These are phyloP conservation scores for Picea glauca DNA, from an alignment of 75 land plant genomes.

Conservation along the genomic window DNA sequence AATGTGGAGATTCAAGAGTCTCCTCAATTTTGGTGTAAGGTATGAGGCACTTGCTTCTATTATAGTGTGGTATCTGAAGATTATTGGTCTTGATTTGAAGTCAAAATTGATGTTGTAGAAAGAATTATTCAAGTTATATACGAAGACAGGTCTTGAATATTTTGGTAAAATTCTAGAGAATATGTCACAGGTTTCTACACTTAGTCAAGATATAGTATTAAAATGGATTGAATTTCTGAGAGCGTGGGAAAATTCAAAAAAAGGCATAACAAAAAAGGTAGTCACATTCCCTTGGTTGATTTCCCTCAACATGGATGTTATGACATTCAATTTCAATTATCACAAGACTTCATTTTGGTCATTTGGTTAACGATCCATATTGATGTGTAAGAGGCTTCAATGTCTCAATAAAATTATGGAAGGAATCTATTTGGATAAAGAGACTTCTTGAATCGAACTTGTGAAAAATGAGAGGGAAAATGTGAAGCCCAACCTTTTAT, in stretches of 20 bases:
- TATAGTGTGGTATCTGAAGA: slow-evolving; percentile 69
- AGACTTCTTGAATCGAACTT: background rate
- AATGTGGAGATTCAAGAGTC: too few relatives aligned
- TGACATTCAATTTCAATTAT: slow-evolving; percentile 62
- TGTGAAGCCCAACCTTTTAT: background rate
- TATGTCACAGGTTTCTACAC: slow-evolving; percentile 68
- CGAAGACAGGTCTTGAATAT: slow-evolving; percentile 34
- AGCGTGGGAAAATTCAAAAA: slow-evolving; percentile 38
- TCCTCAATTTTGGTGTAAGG: too few relatives aligned
- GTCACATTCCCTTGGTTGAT: slow-evolving; percentile 75
- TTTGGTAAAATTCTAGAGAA: slow-evolving; percentile 62
- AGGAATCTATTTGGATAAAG: background rate
- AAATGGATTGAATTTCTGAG: slow-evolving; percentile 64
- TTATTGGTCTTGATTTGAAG: slow-evolving; percentile 65
- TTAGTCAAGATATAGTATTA: slow-evolving; percentile 29
- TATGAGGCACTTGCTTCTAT: slow-evolving; percentile 42
- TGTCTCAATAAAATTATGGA: background rate
- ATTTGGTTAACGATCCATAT: background rate
- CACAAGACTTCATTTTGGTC: background rate
- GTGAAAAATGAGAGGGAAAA: background rate
- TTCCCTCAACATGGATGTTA: slow-evolving; percentile 60
- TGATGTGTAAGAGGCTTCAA: background rate
- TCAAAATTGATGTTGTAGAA: slow-evolving; percentile 39
- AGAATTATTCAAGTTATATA: slow-evolving; percentile 34
- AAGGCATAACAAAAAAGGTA: slow-evolving; percentile 69